Conservation (phyloP, 2,329 filamentous ascomycete genomes). For the Cercospora sp. region DNA sequence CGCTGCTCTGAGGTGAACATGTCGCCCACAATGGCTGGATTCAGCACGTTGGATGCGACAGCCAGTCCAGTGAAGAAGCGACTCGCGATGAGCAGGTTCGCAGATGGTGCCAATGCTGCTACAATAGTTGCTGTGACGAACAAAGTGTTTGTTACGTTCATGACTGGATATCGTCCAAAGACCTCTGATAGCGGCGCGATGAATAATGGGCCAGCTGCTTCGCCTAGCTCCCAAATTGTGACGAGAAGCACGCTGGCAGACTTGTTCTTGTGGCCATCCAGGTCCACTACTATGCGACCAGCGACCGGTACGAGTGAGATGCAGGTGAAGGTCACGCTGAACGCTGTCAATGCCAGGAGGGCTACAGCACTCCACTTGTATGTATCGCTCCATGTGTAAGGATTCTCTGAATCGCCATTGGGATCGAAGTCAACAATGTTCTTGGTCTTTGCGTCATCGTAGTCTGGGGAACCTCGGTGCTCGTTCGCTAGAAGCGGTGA, state of each 20-base stretch:
- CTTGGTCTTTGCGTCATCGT: conserved; percentile 20
- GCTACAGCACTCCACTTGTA: conserved; percentile 56
- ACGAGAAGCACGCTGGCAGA: conserved; percentile 44
- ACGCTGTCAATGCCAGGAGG: conserved; percentile 56
- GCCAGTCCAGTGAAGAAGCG: conserved; percentile 48
- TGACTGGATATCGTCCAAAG: conserved; percentile 43
- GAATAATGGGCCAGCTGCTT: conserved; percentile 49
- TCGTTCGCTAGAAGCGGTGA: conserved; percentile 22
- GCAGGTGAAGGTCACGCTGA: conserved; percentile 50
- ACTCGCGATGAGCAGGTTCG: conserved; percentile 44
- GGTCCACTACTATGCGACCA: conserved; percentile 30
- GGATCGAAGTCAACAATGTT: conserved; percentile 49
- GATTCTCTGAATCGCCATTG: conserved; percentile 51
- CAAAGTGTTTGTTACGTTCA: conserved; percentile 45
- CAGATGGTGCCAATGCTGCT: conserved; percentile 42
- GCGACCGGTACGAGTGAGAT: conserved; percentile 37
- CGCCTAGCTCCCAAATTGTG: conserved; percentile 53
- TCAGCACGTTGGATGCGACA: conserved; percentile 57
- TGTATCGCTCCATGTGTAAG: conserved; percentile 53
- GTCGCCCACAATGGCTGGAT: conserved; percentile 64
- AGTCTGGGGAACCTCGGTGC: background rate
- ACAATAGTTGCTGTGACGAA: conserved; percentile 49
- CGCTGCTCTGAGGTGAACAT: conserved; percentile 60
- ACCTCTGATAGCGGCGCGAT: conserved; percentile 50
- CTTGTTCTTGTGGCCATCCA: conserved; percentile 27